Evolutionary conservation across 192 early-diverging fungal genomes (phyloP).

Genomic region (Dimargaris verticillata): DNA sequence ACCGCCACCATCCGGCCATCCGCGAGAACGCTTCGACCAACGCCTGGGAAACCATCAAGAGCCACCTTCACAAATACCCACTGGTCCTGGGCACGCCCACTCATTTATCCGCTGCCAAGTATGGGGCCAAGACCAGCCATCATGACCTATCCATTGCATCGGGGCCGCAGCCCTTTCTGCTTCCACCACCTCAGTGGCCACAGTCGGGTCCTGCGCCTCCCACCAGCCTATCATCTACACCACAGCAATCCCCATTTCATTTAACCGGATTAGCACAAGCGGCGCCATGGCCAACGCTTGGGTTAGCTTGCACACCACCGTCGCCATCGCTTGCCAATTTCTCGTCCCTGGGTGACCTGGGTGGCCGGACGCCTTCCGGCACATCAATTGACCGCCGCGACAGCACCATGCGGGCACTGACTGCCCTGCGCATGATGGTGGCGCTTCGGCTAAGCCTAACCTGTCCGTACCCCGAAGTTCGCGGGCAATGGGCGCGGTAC

Average conservation of each 20-base stretch:
- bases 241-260: too few relatives aligned
- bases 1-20: too few relatives aligned
- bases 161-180: not conserved
- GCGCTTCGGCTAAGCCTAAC: constrained; percentile 4
- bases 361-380: not conserved
- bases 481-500: not conserved
- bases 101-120: not conserved
- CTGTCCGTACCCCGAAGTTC: constrained; percentile 6
- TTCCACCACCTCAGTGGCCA: not conserved
- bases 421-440: not conserved
- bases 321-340: not conserved
- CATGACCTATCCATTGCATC: too few relatives aligned
- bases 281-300: not conserved
- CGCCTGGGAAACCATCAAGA: not conserved
- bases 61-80: not conserved
- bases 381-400: not conserved
- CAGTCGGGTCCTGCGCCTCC: not conserved
- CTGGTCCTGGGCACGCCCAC: not conserved
- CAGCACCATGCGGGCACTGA: not conserved
- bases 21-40: not conserved
- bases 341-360: not conserved
- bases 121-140: too few relatives aligned
- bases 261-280: not conserved
- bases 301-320: not conserved
- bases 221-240: too few relatives aligned